Conservation (phyloP, 2,329 filamentous ascomycete species). For the Paecilomyces variotii region DNA sequence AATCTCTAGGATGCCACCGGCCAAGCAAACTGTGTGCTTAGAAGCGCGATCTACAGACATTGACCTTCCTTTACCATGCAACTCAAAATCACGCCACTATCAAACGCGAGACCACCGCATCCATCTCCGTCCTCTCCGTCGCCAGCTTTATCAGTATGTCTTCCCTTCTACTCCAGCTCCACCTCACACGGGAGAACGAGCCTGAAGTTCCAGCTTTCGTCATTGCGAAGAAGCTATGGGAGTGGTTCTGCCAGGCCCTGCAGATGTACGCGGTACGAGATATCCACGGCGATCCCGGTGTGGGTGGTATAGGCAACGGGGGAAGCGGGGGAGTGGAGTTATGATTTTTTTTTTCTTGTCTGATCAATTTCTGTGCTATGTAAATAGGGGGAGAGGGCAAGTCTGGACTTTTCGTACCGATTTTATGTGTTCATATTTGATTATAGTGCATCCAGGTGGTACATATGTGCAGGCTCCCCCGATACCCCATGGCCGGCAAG, state of each 20-base stretch:
- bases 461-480: not conserved
- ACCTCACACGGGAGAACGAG: slow-evolving; percentile 55
- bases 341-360: not conserved
- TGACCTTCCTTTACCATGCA: slow-evolving; percentile 67
- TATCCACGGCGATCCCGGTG: not conserved
- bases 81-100: slow-evolving; percentile 74
- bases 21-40: not conserved
- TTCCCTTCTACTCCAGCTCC: slow-evolving; percentile 58
- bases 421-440: not conserved
- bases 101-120: slow-evolving; percentile 68
- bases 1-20: not conserved
- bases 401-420: not conserved
- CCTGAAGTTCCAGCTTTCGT: slow-evolving; percentile 51
- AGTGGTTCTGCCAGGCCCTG: slow-evolving; percentile 27
- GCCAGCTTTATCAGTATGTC: slow-evolving; percentile 71
- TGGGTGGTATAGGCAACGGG: no score
- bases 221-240: slow-evolving; percentile 37
- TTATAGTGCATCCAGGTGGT: not conserved
- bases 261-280: not conserved
- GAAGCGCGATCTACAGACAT: slow-evolving; percentile 42
- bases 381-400: not conserved
- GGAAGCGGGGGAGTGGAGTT: not conserved
- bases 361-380: not conserved
- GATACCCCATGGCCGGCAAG: no score
- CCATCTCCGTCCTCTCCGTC: slow-evolving; percentile 68